These are phyloP conservation scores for Larix kaempferi DNA, from an alignment of 75 land plant genomes.

Conservation along the genomic window DNA sequence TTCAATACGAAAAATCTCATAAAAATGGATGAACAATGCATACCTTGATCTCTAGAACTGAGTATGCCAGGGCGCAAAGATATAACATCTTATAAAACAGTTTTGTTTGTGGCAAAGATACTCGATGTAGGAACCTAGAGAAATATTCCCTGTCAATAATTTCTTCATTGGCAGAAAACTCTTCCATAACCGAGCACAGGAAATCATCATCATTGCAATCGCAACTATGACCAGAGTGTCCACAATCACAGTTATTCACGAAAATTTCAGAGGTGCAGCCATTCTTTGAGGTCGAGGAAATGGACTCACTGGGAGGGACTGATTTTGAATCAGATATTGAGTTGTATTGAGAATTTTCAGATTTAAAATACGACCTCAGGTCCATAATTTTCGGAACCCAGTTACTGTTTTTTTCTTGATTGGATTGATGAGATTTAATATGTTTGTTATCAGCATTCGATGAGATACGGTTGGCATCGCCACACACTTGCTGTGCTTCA, in stretches of 20 bases:
- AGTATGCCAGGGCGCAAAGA: constrained; percentile 56
- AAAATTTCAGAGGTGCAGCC: background rate
- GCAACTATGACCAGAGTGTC: background rate
- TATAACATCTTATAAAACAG: constrained; percentile 41
- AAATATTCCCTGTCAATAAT: constrained; percentile 34
- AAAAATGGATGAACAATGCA: background rate
- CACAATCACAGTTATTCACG: background rate
- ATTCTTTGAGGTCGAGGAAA: background rate
- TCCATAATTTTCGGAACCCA: background rate
- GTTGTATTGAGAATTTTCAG: background rate
- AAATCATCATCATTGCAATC: constrained; percentile 1
- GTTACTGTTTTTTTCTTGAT: background rate
- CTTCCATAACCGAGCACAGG: background rate
- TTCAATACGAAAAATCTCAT: background rate
- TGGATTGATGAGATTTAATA: background rate
- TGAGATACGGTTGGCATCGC: background rate
- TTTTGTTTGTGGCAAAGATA: constrained; percentile 36
- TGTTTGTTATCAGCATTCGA: background rate
- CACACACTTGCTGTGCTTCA: background rate
- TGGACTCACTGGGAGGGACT: background rate
- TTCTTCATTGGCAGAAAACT: background rate
- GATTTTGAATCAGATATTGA: background rate
- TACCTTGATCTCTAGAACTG: constrained; percentile 52
- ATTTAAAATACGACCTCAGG: background rate
- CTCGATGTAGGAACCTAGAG: constrained; percentile 30